Conservation (phyloP, 352 stramenopile species). For the Blastocystis hominis region DNA sequence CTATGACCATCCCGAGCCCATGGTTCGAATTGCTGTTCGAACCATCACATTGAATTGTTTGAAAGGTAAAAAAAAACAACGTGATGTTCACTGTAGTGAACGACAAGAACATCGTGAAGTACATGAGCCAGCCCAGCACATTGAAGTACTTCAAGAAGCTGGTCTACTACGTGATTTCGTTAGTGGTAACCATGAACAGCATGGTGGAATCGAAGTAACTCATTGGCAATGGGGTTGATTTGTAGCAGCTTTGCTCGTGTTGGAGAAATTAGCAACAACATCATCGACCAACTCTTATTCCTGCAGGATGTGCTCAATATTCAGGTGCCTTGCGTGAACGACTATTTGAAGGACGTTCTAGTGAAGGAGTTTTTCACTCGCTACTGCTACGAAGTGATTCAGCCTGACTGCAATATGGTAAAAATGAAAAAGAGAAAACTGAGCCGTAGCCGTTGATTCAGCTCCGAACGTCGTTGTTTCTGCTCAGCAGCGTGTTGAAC, state of each 20-base stretch:
- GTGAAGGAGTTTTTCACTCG: not conserved
- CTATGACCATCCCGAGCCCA: slow-evolving; percentile 39
- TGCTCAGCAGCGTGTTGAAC: not conserved
- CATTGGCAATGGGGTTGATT: not conserved
- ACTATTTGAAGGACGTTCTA: not conserved
- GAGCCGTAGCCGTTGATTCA: not conserved
- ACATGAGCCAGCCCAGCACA: not conserved
- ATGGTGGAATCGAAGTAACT: not conserved
- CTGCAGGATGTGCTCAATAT: slow-evolving; percentile 28
- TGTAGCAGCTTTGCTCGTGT: not conserved
- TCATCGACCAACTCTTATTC: slow-evolving; percentile 28
- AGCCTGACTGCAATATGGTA: not conserved
- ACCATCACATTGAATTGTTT: slow-evolving; percentile 43
- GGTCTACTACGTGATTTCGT: slow-evolving; percentile 8
- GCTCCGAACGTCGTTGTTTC: not conserved
- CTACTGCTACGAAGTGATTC: slow-evolving; percentile 6
- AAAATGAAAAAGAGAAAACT: too few relatives aligned
- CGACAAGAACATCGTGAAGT: slow-evolving; percentile 13
- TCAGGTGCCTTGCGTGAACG: not conserved
- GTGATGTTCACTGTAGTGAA: not conserved
- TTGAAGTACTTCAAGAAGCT: slow-evolving; percentile 38
- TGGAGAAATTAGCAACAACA: not conserved
- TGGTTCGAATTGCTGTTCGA: slow-evolving; percentile 15
- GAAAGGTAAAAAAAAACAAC: not conserved
- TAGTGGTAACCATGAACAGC: not conserved